Evolutionary conservation across 495 filamentous ascomycete genomes (phyloP), one percentile per base, ranked within the genome.

Genomic region (Aspergillus cavernicola): DNA sequence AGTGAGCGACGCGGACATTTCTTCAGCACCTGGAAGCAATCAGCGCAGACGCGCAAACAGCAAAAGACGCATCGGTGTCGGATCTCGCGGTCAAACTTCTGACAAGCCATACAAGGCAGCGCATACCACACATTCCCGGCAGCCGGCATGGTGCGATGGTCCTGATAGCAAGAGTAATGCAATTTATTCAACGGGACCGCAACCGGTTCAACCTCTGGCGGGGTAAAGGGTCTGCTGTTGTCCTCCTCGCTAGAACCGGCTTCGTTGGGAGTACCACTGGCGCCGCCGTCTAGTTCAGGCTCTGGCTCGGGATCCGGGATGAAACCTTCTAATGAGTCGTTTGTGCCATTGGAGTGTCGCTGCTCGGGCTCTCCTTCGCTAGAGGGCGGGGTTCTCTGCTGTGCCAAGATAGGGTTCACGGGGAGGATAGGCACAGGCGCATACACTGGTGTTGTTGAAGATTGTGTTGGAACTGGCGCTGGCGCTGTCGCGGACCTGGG

Each of bases 21-120:
- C 56, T 72, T 65, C 53, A 80, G 51, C 19, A 43, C 43, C 35
- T 73, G 59, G 52, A 62, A 68, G 50, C 77, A 80, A 4, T 52
- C 52, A 16, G 54, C 66, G 47, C 77, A 79, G 13, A 80, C 64
- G 10, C 77, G 67, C 57, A 80, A 46, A 38, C 66, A 76, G 40
- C 77, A 80, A 49, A 74, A 79, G 13, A 73, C 69, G 55, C 77
- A 80, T 46, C 69, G 70, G 55, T 74, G 66, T 4, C 74, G 66
- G 28, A 69, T 60, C 53, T 78, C 69, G 0, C 61, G 66, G 45
- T 79, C 70, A 8, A 66, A 63, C 35, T 75, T 73, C 24, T 68
- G 66, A 50, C 77, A 80, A 1, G 71, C 70, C 74, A 79, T 78
- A 56, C 77, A 80, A 6, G 74, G 76, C 18, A 76, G 61, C 7